These are phyloP conservation scores for Dunaliella primolecta DNA, from an alignment of 139 green algal species.

Conservation along the genomic window DNA sequence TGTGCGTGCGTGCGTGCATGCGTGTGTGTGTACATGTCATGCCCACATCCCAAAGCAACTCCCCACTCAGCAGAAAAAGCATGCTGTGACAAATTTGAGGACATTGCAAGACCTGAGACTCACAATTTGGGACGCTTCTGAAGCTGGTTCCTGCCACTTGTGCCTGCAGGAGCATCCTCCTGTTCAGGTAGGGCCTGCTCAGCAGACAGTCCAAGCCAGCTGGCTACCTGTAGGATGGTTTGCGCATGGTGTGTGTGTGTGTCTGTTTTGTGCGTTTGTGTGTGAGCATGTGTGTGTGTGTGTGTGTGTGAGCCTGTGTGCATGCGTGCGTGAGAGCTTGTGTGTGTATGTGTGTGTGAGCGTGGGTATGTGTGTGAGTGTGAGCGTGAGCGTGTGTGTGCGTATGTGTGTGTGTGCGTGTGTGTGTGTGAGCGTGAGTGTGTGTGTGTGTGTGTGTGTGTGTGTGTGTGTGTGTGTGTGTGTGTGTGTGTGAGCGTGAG, in stretches of 20 bases:
- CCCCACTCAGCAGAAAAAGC: no score
- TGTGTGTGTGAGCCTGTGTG: not conserved
- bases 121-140: not conserved
- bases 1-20: not conserved
- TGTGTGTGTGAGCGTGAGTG: no score
- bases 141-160: not conserved
- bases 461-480: not conserved
- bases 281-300: not conserved
- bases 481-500: not conserved
- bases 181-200: conserved; percentile 15
- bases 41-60: no score
- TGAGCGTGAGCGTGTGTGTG: not conserved
- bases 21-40: not conserved
- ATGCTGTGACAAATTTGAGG: no score
- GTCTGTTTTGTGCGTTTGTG: not conserved
- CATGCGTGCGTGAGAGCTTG: not conserved
- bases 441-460: not conserved
- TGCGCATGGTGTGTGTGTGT: not conserved
- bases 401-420: not conserved
- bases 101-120: no score
- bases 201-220: conserved; percentile 28
- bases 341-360: not conserved
- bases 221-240: not conserved
- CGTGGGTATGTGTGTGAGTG: not conserved
- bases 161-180: not conserved